Evolutionary conservation across 352 stramenopile genomes (phyloP).

Genomic region (Pythium graminicola): DNA sequence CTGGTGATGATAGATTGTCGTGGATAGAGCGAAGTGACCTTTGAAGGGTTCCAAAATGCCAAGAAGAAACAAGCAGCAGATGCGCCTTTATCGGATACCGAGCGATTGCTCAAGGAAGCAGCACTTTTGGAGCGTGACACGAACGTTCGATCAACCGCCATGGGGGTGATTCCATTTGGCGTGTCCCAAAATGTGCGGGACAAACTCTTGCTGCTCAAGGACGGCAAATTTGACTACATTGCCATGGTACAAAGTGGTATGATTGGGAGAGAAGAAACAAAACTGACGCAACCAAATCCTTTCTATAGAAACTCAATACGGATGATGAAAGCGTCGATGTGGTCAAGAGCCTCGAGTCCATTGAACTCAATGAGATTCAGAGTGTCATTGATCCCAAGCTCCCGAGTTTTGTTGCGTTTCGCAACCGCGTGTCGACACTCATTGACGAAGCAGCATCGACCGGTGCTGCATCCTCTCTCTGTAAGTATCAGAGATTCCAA

Average conservation of each 20-base stretch:
- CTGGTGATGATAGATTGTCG: neutral
- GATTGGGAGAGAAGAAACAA: neutral
- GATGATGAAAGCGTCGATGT: constrained; percentile 73
- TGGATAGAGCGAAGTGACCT: constrained; percentile 64
- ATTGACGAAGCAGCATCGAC: constrained; percentile 24
- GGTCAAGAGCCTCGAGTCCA: constrained; percentile 67
- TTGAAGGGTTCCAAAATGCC: constrained; percentile 64
- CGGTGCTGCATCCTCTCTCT: constrained; percentile 17
- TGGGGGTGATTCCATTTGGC: constrained; percentile 84
- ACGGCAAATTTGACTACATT: constrained; percentile 85
- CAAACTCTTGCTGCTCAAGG: constrained; percentile 67
- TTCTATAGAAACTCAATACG: constrained; percentile 69
- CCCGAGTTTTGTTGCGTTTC: constrained; percentile 77
- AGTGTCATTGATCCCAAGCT: constrained; percentile 48
- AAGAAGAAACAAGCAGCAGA: constrained; percentile 65
- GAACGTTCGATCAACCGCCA: constrained; percentile 83
- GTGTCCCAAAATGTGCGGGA: constrained; percentile 77
- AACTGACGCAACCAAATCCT: no score
- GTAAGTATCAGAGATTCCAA: constrained; percentile 3
- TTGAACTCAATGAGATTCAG: constrained; percentile 63
- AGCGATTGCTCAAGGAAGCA: constrained; percentile 76
- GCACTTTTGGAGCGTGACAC: constrained; percentile 74
- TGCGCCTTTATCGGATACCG: constrained; percentile 78
- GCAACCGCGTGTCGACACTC: constrained; percentile 43
- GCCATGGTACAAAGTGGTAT: constrained; percentile 47